Evolutionary conservation across 2,329 filamentous ascomycete genomes (phyloP).

Genomic region (Coniochaeta sp.): DNA sequence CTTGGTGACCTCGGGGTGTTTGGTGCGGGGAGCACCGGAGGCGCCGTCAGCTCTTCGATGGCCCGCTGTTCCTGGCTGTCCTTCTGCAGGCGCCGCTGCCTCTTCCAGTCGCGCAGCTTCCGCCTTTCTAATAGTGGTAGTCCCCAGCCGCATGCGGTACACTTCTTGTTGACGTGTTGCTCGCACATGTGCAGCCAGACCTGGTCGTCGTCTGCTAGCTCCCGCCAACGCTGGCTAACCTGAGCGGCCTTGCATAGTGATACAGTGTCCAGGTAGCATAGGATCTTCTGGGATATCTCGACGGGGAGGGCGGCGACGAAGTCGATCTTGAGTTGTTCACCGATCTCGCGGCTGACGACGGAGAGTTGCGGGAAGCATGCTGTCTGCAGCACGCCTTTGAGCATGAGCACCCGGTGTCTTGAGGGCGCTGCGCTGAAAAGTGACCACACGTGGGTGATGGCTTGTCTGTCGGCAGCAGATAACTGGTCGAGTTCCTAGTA

Average conservation of each 20-base stretch:
- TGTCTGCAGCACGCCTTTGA: constrained; percentile 91
- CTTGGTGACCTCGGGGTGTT: constrained; percentile 15
- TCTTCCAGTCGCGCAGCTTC: constrained; percentile 77
- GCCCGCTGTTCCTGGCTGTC: constrained; percentile 18
- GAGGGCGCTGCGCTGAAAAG: constrained; percentile 92
- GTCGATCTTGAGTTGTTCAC: constrained; percentile 95
- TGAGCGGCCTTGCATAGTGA: constrained; percentile 94
- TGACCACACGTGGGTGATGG: constrained; percentile 96
- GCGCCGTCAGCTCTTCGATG: constrained; percentile 17
- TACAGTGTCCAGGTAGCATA: constrained; percentile 86
- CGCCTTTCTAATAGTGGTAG: constrained; percentile 85
- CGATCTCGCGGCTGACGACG: constrained; percentile 81
- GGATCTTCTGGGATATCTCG: constrained; percentile 88
- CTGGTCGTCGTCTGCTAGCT: constrained; percentile 90
- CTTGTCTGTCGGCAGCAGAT: constrained; percentile 81
- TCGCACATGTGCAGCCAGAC: constrained; percentile 99
- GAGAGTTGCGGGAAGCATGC: constrained; percentile 98
- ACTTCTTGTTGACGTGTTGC: constrained; percentile 91
- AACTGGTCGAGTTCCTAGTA: constrained; percentile 71
- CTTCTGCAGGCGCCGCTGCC: constrained; percentile 63
- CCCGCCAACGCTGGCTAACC: constrained; percentile 82
- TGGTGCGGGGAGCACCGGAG: constrained; percentile 19
- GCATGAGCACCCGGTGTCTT: constrained; percentile 91
- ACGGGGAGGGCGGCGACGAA: constrained; percentile 83
- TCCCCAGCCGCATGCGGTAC: constrained; percentile 93